A percentile compares a stretch with the other conserved stretches of the same genome.
phyloP scores from a whole-genome alignment of 23 red algal species.

The Gracilaria caudata region DNA sequence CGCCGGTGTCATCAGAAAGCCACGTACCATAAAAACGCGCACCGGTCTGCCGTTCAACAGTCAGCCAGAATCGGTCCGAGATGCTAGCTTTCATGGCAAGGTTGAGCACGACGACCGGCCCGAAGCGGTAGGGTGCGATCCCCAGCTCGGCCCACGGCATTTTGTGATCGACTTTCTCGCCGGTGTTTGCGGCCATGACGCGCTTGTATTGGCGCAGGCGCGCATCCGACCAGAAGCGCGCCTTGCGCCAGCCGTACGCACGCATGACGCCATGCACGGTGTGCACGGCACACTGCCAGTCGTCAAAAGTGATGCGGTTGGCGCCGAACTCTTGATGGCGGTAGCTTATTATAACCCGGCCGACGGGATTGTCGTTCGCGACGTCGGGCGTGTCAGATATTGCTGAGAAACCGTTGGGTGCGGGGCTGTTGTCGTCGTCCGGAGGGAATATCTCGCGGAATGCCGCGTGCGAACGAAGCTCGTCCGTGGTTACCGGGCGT shows the following conservation, averaged over 20 bases:
- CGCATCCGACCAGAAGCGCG: not conserved
- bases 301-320: not conserved
- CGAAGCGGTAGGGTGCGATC: not conserved
- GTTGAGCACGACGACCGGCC: not conserved
- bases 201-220: not conserved
- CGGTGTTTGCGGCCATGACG: too few relatives aligned
- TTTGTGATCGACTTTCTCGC: too few relatives aligned
- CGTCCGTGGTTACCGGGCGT: too few relatives aligned
- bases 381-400: too few relatives aligned
- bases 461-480: too few relatives aligned
- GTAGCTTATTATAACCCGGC: not conserved
- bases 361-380: too few relatives aligned
- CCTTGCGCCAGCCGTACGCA: not conserved
- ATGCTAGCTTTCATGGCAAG: not conserved
- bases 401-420: too few relatives aligned
- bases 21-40: not conserved
- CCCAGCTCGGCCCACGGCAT: not conserved
- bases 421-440: too few relatives aligned
- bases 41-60: not conserved
- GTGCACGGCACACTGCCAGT: not conserved
- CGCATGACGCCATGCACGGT: not conserved
- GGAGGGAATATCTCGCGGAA: too few relatives aligned
- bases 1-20: not conserved
- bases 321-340: not conserved
- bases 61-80: not conserved